Evolutionary conservation across 2,329 filamentous ascomycete genomes (phyloP), one percentile per base, ranked within the genome.

Genomic region (Cryphonectria carpinicola): DNA sequence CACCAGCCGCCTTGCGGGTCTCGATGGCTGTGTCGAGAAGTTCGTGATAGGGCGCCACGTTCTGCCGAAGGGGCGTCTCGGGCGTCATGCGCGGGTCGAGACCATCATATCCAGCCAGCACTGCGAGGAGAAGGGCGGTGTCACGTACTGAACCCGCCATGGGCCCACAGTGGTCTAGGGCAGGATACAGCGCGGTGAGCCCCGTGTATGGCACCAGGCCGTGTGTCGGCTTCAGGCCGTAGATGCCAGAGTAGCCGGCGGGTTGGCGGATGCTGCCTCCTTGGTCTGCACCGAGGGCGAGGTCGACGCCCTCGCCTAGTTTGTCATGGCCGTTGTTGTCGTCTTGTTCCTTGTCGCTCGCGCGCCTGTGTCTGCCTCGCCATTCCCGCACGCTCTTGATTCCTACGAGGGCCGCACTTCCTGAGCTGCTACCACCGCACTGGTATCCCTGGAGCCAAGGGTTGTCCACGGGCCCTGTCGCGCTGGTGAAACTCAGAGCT

Each of bases 161-260:
- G 0, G 84, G 84, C 0, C 83, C 83, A 13, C 81, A 76, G 72
- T 85, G 82, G 72, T 86, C 84, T 62, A 82, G 80, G 65, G 80
- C 80, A 0, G 81, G 78, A 65, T 84, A 76, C 58, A 82, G 71
- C 32, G 80, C 75, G 43, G 79, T 79, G 8, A 84, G 83, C 0
- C 84, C 85, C 0, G 84, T 86, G 71, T 86, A 86, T 0, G 85
- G 84, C 1, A 87, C 79, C 2, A 87, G 76, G 0, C 85, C 84
- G 75, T 82, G 81, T 0, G 84, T 86, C 0, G 84, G 81, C 71
- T 87, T 87, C 6, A 84, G 75, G 4, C 82, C 82, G 66, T 83
- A 83, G 41, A 83, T 75, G 1, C 82, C 82, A 39, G 76, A 79
- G 72, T 81, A 82, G 0, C 81, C 76, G 1, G 82, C 78, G 0